Percentiles rank a stretch among this genome's conserved stretches.
Evolutionary conservation across 1,284 basidiomycete genomes (phyloP).

Genomic region (Ganoderma lucidum): DNA sequence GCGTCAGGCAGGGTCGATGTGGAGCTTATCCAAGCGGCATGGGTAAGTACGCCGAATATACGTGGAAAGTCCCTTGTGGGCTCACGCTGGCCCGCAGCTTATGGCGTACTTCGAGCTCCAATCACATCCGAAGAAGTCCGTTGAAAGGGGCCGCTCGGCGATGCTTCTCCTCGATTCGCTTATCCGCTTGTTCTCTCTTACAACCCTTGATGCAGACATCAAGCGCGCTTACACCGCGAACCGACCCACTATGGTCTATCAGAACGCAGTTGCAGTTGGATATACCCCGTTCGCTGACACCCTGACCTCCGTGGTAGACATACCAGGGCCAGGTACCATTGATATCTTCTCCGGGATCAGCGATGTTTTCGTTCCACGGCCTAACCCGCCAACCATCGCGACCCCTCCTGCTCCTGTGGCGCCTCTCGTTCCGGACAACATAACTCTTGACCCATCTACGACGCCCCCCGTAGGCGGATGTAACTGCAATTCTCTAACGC

Average conservation of each 20-base stretch:
- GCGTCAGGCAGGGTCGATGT: constrained; percentile 79
- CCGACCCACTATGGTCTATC: constrained; percentile 48
- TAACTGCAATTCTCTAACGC: constrained; percentile 59
- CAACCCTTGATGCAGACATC: constrained; percentile 50
- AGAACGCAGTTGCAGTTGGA: constrained; percentile 29
- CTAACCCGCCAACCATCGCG: neutral
- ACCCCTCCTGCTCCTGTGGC: neutral
- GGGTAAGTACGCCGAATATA: constrained; percentile 54
- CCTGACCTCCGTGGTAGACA: neutral
- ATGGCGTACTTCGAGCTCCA: constrained; percentile 31
- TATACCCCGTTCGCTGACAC: neutral
- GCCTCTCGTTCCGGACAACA: constrained; percentile 3
- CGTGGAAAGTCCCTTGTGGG: neutral
- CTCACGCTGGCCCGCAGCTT: constrained; percentile 14
- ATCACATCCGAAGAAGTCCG: constrained; percentile 21
- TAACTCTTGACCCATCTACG: neutral
- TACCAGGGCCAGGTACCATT: neutral
- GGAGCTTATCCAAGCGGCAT: constrained; percentile 74
- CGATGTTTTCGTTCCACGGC: neutral
- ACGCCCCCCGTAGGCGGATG: constrained; percentile 3
- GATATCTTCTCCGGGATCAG: neutral
- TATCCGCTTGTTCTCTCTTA: constrained; percentile 27
- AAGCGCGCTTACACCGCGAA: constrained; percentile 43
- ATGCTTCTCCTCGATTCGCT: constrained; percentile 28
- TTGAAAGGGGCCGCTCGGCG: constrained; percentile 18